Evolutionary conservation across 345 rosid species (phyloP).

Genomic region (Sisymbrium altissimum): DNA sequence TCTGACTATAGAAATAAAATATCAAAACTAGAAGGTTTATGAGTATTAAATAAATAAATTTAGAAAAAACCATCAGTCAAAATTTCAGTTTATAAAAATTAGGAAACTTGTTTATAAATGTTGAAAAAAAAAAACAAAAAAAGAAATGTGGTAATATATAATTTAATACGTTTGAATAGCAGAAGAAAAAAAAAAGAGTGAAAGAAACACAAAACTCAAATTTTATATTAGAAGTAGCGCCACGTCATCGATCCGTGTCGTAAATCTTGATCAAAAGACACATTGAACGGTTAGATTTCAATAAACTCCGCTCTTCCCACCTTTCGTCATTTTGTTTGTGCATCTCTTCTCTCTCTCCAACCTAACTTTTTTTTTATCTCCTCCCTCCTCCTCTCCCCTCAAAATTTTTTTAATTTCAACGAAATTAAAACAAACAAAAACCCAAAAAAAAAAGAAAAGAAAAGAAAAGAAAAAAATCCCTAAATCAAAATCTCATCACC

Average conservation of each 20-base stretch:
- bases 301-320: background rate
- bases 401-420: background rate
- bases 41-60: no score
- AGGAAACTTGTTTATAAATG: background rate
- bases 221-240: background rate
- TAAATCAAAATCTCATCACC: slow-evolving; percentile 31
- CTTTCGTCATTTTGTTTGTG: slow-evolving; percentile 20
- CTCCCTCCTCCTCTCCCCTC: slow-evolving; percentile 4
- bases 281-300: slow-evolving; percentile 34
- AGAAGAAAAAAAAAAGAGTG: background rate
- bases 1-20: no score
- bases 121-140: background rate
- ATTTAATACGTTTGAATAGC: background rate
- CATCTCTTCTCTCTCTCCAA: no score
- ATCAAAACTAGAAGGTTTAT: no score
- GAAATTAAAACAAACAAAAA: no score
- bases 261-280: slow-evolving; percentile 16
- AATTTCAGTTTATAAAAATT: background rate
- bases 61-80: no score
- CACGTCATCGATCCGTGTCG: slow-evolving; percentile 36
- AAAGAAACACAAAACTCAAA: slow-evolving; percentile 36
- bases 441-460: background rate
- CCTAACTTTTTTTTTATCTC: slow-evolving; percentile 14
- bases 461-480: background rate
- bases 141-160: background rate